Conservation (phyloP, 495 filamentous ascomycete species). For the Penicillium roqueforti region DNA sequence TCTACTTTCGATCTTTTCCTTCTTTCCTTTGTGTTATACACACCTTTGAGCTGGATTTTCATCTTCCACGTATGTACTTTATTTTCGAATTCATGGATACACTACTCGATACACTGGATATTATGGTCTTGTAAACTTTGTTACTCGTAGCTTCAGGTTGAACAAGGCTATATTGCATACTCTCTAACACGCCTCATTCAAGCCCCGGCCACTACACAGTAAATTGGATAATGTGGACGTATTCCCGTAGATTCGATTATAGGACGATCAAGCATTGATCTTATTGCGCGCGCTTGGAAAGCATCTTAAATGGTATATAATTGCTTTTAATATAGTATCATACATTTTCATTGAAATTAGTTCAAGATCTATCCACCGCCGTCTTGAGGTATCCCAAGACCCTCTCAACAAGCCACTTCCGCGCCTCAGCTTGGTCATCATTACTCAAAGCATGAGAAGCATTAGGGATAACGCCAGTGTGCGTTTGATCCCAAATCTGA, state of each 20-base stretch:
- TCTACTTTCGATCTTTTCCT: slow-evolving; percentile 2
- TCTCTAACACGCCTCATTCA: neutral
- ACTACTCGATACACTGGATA: neutral
- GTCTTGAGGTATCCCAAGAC: slow-evolving; percentile 31
- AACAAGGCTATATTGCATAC: neutral
- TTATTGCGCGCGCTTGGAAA: neutral
- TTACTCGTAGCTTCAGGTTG: neutral
- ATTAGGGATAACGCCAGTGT: slow-evolving; percentile 38
- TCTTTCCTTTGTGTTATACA: neutral
- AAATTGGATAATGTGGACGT: neutral
- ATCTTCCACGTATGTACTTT: neutral
- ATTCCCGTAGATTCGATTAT: no score
- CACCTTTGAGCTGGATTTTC: neutral
- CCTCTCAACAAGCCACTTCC: slow-evolving; percentile 33
- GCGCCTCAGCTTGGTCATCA: slow-evolving; percentile 42
- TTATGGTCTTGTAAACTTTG: neutral
- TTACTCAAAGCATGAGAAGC: slow-evolving; percentile 48
- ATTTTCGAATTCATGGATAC: neutral
- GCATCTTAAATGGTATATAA: neutral
- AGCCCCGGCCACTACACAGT: neutral
- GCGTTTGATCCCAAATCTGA: slow-evolving; percentile 37
- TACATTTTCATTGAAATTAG: slow-evolving; percentile 6
- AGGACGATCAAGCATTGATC: no score
- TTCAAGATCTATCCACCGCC: neutral
- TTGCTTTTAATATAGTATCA: slow-evolving; percentile 5